phyloP scores from a whole-genome alignment of 805 yeast genomes.

The Candida maesae region DNA sequence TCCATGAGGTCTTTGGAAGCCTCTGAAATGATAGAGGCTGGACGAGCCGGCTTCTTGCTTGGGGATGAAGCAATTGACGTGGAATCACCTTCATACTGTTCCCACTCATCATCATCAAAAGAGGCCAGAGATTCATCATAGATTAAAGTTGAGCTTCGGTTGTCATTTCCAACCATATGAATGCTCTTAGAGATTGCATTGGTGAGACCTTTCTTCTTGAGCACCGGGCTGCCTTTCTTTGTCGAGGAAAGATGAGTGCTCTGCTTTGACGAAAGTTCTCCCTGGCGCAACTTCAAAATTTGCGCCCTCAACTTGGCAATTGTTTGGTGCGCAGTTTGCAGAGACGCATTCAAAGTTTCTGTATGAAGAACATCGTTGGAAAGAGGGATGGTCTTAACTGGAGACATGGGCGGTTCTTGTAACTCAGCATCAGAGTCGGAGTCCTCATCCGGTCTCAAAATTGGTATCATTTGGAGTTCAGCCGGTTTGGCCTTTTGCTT shows the following conservation, averaged over 20 bases:
- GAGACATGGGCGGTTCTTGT: constrained; percentile 34
- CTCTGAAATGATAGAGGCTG: constrained; percentile 13
- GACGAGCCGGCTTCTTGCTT: constrained; percentile 15
- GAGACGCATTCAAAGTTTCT: constrained; percentile 62
- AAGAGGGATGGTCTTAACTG: constrained; percentile 34
- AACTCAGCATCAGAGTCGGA: constrained; percentile 37
- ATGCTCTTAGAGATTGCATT: constrained; percentile 16
- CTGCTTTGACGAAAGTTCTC: constrained; percentile 20
- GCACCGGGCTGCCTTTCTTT: constrained; percentile 17
- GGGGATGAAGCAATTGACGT: constrained; percentile 19
- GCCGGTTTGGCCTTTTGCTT: constrained; percentile 16
- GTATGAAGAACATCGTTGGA: constrained; percentile 49
- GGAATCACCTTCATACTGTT: constrained; percentile 25
- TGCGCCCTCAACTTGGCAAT: constrained; percentile 53
- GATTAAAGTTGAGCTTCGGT: constrained; percentile 24
- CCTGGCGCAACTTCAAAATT: constrained; percentile 25
- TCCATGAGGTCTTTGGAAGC: constrained; percentile 15
- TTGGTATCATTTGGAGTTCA: constrained; percentile 19
- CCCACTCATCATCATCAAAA: constrained; percentile 26
- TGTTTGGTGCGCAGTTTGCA: constrained; percentile 60
- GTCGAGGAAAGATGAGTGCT: constrained; percentile 5
- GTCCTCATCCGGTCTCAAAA: constrained; percentile 22
- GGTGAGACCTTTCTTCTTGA: constrained; percentile 13
- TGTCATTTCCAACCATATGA: constrained; percentile 21
- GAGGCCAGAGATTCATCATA: constrained; percentile 22